A percentile compares a stretch with the other conserved stretches of the same genome.
Conservation (phyloP, 169 alveolate genomes). For the Theileria equi region DNA sequence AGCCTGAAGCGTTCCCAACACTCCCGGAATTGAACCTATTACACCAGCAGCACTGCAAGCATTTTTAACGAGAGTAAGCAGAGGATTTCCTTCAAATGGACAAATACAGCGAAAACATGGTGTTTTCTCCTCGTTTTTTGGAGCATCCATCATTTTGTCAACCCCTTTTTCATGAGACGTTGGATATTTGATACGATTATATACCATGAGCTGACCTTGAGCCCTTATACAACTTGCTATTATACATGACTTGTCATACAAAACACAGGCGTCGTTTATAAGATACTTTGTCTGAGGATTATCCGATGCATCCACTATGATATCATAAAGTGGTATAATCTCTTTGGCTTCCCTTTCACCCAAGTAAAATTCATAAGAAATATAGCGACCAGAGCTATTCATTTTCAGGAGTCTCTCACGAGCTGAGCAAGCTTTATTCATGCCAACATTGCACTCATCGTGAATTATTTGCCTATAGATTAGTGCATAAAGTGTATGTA, state of each 20-base stretch:
- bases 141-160: neutral
- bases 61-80: constrained; percentile 28
- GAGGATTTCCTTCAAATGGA: constrained; percentile 56
- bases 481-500: neutral
- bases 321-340: constrained; percentile 64
- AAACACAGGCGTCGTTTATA: constrained; percentile 70
- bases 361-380: constrained; percentile 62
- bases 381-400: constrained; percentile 44
- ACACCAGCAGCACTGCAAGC: constrained; percentile 74
- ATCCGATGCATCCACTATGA: constrained; percentile 72
- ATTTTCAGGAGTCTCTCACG: constrained; percentile 49
- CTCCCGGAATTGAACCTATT: constrained; percentile 71
- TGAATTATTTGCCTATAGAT: constrained; percentile 77
- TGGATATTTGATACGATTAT: constrained; percentile 13
- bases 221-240: constrained; percentile 69
- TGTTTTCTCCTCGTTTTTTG: neutral
- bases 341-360: constrained; percentile 64
- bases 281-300: constrained; percentile 67
- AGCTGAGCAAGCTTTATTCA: constrained; percentile 79
- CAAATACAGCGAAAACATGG: constrained; percentile 70
- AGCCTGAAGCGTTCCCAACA: constrained; percentile 71
- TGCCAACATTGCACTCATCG: constrained; percentile 68
- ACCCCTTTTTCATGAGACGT: neutral
- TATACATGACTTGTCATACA: constrained; percentile 64
- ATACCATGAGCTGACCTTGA: constrained; percentile 75